Percentiles rank a stretch among this genome's conserved stretches.
Conservation (phyloP, 805 yeast species). For the Pichia deserticola region DNA sequence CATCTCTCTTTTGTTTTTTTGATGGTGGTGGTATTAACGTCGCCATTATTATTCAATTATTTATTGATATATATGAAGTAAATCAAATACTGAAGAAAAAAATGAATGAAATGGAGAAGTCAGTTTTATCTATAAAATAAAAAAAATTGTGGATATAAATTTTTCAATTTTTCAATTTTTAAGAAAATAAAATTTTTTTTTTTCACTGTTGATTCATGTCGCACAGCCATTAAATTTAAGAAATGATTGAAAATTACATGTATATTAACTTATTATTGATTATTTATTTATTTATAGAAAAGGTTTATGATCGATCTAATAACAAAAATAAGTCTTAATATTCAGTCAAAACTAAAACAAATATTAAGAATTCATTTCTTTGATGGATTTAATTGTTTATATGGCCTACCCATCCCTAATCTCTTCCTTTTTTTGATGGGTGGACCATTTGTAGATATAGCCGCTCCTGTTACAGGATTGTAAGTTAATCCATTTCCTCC, state of each 20-base stretch:
- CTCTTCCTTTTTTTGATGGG: constrained; percentile 14
- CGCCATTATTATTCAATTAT: constrained; percentile 49
- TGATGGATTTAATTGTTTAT: too few relatives aligned
- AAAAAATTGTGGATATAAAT: neutral
- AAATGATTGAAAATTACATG: too few relatives aligned
- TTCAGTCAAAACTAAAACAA: too few relatives aligned
- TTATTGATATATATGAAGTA: too few relatives aligned
- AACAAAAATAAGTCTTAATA: too few relatives aligned
- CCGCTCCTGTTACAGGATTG: constrained; percentile 11
- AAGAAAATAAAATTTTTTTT: too few relatives aligned
- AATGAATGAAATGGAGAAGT: too few relatives aligned
- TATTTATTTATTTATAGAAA: too few relatives aligned
- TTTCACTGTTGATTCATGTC: neutral
- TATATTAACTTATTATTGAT: too few relatives aligned
- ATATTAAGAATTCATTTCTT: too few relatives aligned
- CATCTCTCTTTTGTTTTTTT: constrained; percentile 76
- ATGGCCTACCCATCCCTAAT: constrained; percentile 24
- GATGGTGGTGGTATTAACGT: constrained; percentile 91
- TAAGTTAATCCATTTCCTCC: constrained; percentile 1
- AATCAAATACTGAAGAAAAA: too few relatives aligned
- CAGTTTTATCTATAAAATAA: neutral
- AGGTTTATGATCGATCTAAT: too few relatives aligned
- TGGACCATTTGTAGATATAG: neutral
- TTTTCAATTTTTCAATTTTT: neutral
- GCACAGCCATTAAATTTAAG: constrained; percentile 3